Evolutionary conservation across 2,329 filamentous ascomycete genomes (phyloP), one percentile per base, ranked within the genome.

Genomic region (Aureobasidium leucospermi): DNA sequence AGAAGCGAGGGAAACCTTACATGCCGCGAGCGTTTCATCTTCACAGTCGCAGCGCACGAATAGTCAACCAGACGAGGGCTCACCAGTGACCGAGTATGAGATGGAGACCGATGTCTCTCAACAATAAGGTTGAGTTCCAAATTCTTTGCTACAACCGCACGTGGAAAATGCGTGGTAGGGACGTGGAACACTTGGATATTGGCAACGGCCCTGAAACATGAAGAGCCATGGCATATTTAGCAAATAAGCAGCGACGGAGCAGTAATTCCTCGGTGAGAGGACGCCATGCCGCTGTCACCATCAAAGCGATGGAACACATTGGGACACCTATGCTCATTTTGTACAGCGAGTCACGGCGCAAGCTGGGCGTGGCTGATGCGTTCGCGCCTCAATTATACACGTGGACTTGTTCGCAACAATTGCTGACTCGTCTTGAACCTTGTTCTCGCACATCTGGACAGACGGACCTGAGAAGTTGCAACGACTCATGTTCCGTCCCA

Each of bases 231-330:
- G 39, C 52, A 29, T 7, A 4, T 28, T 10, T 19, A 19, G 49
- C 28, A n/a, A 11, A 29, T 7, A 6, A 43, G 10, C 3, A 34
- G 5, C 29, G 1, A 28, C 9, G 11, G 39, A 43, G 28, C 15
- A 32, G n/a, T 4, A 32, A 13, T 7, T 32, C 38, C 49, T 53
- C 39, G 51, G 51, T 31, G 38, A 4, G 28, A 11, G 42, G 23
- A 28, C 19, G 49, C 38, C 38, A 36, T 53, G 41, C 52, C 41
- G 52, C 41, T 56, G 52, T 56, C 51, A 43, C 34, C 19, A 32
- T 43, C 9, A 5, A 15, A 34, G n/a, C 8, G 15, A 32, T 29
- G 36, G 34, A 52, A 28, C 31, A 23, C 15, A n/a, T 31, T 41
- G n/a, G 16, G 6, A 15, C 41, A 8, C 51, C n/a, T 36, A 56